Base-by-base conservation (phyloP, 495 filamentous ascomycete species). In the Xylaria acuta region DNA sequence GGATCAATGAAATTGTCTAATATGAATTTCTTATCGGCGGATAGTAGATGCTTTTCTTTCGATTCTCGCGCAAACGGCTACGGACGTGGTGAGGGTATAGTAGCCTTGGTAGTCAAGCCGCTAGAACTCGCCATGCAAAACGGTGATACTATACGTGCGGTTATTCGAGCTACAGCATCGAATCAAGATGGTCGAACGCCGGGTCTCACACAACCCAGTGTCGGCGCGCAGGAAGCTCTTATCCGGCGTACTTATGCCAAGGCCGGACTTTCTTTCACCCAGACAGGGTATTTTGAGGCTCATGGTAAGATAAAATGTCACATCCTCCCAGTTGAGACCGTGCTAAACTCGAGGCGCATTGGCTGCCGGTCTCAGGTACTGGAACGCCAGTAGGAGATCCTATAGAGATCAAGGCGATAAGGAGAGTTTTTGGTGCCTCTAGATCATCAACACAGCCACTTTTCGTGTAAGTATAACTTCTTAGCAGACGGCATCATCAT, bases 81-180 rank as follows among this genome's bases (percentile, higher is more conserved):
- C 8, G 47, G 7, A 3, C 20, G 47, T 6, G 47, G 47, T 9
- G 47, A 51, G 47, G 47, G 47, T 2, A n/a, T 51, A 1, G 47
- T 51, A 25, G 47, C 47, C 7, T 51, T 51, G n/a, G n/a, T 51
- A 3, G n/a, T 51, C n/a, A 51, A 51, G n/a, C n/a, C 47, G n/a
- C 47, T 25, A 11, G 9, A 25, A 3, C n/a, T 9, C n/a, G 20
- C 47, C 7, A 22, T 25, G 7, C 43, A 91, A 88, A n/a, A 56
- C 80, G 36, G 73, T 78, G 12, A 58, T 58, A 32, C 16, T 12
- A 32, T 58, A 12, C 53, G 53, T 2, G 53, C 53, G 6, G 53
- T 58, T 14, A 6, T 58, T 16, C 25, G 53, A 18, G 27, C 53
- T 2, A 58, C 25, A 18, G 27, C 53, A 14, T 32, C 53, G 16